These are phyloP conservation scores for Zygosaccharomyces lentus DNA, from an alignment of 805 yeast genomes.

Conservation along the genomic window DNA sequence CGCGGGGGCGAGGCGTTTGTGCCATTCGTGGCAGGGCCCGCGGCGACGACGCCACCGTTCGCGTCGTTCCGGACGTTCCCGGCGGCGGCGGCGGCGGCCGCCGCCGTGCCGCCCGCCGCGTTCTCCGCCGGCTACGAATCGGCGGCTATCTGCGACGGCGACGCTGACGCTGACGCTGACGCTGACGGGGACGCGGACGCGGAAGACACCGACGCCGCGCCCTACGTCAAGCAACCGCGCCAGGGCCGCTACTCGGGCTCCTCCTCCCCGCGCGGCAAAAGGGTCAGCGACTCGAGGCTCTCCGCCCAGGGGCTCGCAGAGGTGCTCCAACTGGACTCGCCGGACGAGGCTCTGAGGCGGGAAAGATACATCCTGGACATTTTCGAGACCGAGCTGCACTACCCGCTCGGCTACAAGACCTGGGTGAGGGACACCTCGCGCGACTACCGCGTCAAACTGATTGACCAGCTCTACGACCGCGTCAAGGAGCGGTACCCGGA, in stretches of 20 bases:
- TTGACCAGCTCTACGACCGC: constrained; percentile 43
- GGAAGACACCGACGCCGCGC: constrained; percentile 10
- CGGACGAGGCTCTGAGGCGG: constrained; percentile 51
- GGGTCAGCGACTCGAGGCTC: constrained; percentile 48
- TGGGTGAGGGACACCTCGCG: constrained; percentile 79
- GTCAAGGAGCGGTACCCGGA: constrained; percentile 48
- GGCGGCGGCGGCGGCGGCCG: neutral
- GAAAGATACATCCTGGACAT: constrained; percentile 51
- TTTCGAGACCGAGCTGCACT: constrained; percentile 55
- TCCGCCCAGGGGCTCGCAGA: constrained; percentile 53
- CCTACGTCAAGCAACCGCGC: constrained; percentile 12
- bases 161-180: constrained; percentile 9
- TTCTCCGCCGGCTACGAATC: neutral
- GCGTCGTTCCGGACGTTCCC: neutral
- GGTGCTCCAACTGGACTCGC: constrained; percentile 45
- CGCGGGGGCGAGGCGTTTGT: neutral
- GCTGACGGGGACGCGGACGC: constrained; percentile 12
- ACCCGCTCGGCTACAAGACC: constrained; percentile 70
- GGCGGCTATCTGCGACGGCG: constrained; percentile 5
- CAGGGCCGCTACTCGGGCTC: constrained; percentile 13
- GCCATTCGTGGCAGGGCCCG: neutral
- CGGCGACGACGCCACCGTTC: neutral
- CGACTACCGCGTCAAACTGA: constrained; percentile 49
- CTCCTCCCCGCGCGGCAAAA: constrained; percentile 13
- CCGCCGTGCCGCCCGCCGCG: neutral